Percentiles rank a stretch among this genome's conserved stretches.
phyloP scores from a whole-genome alignment of 257 asterid genomes.

The Nicotiana benthamiana region DNA sequence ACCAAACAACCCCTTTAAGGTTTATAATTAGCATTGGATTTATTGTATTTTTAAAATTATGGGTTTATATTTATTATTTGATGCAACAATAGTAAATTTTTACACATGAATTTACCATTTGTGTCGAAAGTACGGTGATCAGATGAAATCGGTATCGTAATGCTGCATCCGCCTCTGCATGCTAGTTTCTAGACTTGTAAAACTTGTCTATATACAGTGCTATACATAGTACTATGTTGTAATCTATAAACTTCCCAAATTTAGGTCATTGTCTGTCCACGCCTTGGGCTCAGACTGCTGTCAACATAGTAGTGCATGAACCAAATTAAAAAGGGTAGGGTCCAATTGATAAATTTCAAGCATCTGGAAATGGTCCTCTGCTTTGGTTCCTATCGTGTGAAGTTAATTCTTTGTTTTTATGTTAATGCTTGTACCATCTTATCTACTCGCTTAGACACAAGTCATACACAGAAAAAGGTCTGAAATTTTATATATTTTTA shows the following conservation, averaged over 20 bases:
- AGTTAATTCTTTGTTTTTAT: background rate
- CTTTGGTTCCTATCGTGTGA: background rate
- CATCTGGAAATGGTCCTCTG: background rate
- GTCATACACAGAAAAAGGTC: background rate
- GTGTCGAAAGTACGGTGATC: too few species aligned
- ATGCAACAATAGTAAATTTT: too few species aligned
- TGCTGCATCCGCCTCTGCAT: too few species aligned
- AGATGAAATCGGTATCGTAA: too few species aligned
- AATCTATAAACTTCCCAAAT: background rate
- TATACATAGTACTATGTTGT: background rate
- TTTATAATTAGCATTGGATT: too few species aligned
- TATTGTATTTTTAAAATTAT: too few species aligned
- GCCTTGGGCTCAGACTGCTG: background rate
- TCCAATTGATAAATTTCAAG: background rate
- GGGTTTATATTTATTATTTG: too few species aligned
- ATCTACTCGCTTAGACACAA: background rate
- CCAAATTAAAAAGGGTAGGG: background rate
- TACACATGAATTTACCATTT: fast-evolving
- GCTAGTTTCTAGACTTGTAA: background rate
- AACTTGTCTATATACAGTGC: background rate
- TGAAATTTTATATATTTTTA: too few species aligned
- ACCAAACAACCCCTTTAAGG: too few species aligned
- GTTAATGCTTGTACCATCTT: background rate
- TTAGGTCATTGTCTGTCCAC: background rate
- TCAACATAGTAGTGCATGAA: background rate